A percentile compares a stretch with the other conserved stretches of the same genome.
Evolutionary conservation across 306 rosid genomes (phyloP).

Genomic region (Medicago lupulina): DNA sequence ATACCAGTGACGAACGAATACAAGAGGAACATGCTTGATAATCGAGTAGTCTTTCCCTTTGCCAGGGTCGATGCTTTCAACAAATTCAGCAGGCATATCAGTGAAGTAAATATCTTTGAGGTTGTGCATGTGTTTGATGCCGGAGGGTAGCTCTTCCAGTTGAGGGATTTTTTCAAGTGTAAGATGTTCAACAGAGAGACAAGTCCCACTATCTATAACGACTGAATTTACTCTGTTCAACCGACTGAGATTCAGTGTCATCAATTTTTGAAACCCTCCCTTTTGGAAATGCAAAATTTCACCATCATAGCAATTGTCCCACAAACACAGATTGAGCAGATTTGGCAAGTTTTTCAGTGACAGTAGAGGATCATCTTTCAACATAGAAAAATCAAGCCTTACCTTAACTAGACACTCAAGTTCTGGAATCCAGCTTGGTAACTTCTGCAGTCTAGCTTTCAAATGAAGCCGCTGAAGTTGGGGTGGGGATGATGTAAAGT

Average conservation of each 20-base stretch:
- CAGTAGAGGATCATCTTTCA: background rate
- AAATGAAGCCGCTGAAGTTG: background rate
- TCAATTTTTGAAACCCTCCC: background rate
- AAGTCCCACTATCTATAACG: background rate
- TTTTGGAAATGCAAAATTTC: background rate
- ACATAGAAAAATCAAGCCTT: background rate
- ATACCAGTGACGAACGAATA: background rate
- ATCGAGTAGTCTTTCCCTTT: background rate
- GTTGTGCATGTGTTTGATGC: background rate
- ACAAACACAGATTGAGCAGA: background rate
- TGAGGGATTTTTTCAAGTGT: background rate
- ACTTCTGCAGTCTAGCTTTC: constrained; percentile 1
- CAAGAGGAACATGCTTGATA: background rate
- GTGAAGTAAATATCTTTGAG: background rate
- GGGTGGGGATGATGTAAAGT: background rate
- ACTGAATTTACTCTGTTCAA: background rate
- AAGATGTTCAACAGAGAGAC: background rate
- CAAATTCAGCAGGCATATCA: constrained; percentile 7
- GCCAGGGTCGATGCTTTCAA: background rate
- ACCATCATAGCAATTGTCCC: background rate
- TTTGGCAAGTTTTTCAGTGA: background rate
- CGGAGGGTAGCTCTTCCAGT: background rate
- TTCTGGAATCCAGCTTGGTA: constrained; percentile 1
- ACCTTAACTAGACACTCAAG: background rate
- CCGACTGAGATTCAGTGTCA: background rate